Base-by-base conservation (phyloP, 2,329 filamentous ascomycete species). In the Arthrobotrys musiformis region DNA sequence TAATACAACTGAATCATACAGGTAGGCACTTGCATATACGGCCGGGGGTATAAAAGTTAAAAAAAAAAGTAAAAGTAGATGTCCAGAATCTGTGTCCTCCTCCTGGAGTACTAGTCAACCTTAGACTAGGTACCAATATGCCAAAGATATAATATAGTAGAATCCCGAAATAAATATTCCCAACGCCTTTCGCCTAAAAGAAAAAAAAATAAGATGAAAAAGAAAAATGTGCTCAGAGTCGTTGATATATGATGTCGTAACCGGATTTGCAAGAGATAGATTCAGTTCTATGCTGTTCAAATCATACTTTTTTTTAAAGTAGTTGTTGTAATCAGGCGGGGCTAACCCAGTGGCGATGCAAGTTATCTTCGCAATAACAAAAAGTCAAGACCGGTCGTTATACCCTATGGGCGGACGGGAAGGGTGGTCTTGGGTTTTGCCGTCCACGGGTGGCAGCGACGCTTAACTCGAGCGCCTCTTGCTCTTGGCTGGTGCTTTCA, bases 1-100 rank as follows among this genome's bases (percentile, higher is more conserved):
- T 75, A 40, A 37, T 75, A 75, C 70, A 75, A 22, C 24, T 60
- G 63, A 75, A 69, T 68, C 33, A 69, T 63, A 75, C 37, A 63
- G 19, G 44, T 75, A n/a, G 64, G 70, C 63, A 19, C 42, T 40
- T 40, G 30, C n/a, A 26, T 56, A 17, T 22, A 19, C 8, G 30
- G 48, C 70, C 48, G 56, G 62, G 40, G 50, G 64, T 70, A 64
- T 70, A 64, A 63, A 62, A 42, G 33, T n/a, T 26, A n/a, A 26
- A 35, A 56, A 64, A 11, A 44, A 33, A 54, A 17, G 33, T 40
- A 40, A 40, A 15, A n/a, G n/a, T n/a, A n/a, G n/a, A n/a, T n/a
- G 13, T 33, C 54, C 54, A 46, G 8, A n/a, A 33, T 35, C 19
- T 2, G 24, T 44, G 1, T 70, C 66, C 66, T 42, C 68, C 68